Conservation (phyloP, 2,329 filamentous ascomycete genomes). For the Podosphaera fusca region DNA sequence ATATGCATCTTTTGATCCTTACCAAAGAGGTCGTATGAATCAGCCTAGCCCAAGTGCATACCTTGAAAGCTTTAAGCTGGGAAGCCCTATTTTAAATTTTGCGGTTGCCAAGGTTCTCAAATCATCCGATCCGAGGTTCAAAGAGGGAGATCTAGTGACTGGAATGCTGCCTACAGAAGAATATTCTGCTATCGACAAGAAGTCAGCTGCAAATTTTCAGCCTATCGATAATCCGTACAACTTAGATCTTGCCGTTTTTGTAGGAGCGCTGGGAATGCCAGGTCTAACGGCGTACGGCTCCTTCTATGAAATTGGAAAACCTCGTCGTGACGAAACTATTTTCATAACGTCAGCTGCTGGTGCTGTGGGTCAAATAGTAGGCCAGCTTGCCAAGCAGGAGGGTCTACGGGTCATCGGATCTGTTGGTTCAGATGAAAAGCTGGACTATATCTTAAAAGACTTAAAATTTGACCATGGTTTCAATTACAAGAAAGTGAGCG, state of each 20-base stretch:
- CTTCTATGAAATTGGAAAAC: slow-evolving; percentile 52
- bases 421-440: slow-evolving; percentile 54
- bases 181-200: slow-evolving; percentile 32
- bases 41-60: slow-evolving; percentile 41
- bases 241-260: slow-evolving; percentile 41
- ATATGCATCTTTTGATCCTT: slow-evolving; percentile 53
- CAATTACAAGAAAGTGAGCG: slow-evolving; percentile 60
- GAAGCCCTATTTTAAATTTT: slow-evolving; percentile 39
- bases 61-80: slow-evolving; percentile 34
- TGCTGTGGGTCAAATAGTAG: slow-evolving; percentile 53
- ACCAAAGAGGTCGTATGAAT: slow-evolving; percentile 64
- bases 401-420: slow-evolving; percentile 52
- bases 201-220: slow-evolving; percentile 19
- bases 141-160: slow-evolving; percentile 42
- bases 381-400: slow-evolving; percentile 57
- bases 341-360: slow-evolving; percentile 55
- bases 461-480: slow-evolving; percentile 51
- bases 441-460: slow-evolving; percentile 50
- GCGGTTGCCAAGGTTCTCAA: slow-evolving; percentile 47
- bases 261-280: slow-evolving; percentile 59
- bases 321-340: slow-evolving; percentile 56
- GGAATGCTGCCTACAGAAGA: slow-evolving; percentile 39
- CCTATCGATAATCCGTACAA: slow-evolving; percentile 48
- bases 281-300: slow-evolving; percentile 54
- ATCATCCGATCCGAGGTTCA: slow-evolving; percentile 38